Percentiles rank a stretch among this genome's conserved stretches.
These are phyloP conservation scores for Brasenia schreberi DNA, from an alignment of 164 flowering plant genomes.

Conservation along the genomic window DNA sequence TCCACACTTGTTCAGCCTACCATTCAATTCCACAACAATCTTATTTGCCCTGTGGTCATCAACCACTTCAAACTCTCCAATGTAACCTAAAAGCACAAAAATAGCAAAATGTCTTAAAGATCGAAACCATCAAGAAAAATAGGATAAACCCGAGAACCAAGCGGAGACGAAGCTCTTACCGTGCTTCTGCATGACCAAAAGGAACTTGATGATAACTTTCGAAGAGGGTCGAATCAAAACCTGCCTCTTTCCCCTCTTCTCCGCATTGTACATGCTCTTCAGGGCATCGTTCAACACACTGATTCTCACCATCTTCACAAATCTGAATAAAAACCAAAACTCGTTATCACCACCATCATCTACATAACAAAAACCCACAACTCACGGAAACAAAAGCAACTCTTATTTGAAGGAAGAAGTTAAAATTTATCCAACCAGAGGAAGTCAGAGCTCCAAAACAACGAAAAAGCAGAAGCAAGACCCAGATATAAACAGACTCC, in stretches of 20 bases:
- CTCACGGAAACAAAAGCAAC: no score
- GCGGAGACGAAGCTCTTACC: slow-evolving; percentile 15
- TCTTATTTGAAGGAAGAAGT: no score
- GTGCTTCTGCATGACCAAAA: slow-evolving; percentile 60
- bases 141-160: background rate
- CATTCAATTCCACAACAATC: slow-evolving; percentile 57
- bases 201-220: slow-evolving; percentile 56
- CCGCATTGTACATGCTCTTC: slow-evolving; percentile 67
- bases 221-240: slow-evolving; percentile 72
- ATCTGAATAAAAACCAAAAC: background rate
- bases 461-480: no score
- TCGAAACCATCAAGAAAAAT: background rate
- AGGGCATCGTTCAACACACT: slow-evolving; percentile 60
- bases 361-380: no score
- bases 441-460: no score
- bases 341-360: background rate
- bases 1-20: slow-evolving; percentile 65
- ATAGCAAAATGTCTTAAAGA: background rate
- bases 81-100: slow-evolving; percentile 27
- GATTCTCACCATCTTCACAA: background rate
- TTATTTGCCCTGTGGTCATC: slow-evolving; percentile 62
- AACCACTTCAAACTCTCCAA: slow-evolving; percentile 60
- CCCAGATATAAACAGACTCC: no score
- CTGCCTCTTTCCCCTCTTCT: slow-evolving; percentile 58
- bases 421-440: no score